Conservation (phyloP, 768 basidiomycete species). For the Tulasnella sp. region DNA sequence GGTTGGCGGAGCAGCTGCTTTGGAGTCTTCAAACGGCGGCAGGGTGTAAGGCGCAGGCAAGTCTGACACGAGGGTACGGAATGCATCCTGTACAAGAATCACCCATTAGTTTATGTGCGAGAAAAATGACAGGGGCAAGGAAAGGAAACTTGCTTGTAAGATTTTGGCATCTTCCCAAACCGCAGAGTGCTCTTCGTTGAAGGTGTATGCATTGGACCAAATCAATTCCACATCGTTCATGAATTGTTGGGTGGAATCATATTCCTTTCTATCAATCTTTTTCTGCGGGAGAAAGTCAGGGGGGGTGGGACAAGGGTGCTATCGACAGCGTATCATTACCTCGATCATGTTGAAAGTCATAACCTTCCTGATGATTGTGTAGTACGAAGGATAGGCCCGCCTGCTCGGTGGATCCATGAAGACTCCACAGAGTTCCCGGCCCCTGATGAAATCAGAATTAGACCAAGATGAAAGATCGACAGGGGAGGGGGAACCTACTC, state of each 20-base stretch:
- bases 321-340: conserved; percentile 43
- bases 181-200: conserved; percentile 79
- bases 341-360: conserved; percentile 74
- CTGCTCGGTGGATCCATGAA: conserved; percentile 83
- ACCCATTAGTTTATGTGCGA: conserved; percentile 26
- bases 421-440: conserved; percentile 64
- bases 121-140: not conserved
- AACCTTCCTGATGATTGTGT: conserved; percentile 71
- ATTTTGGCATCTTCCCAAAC: conserved; percentile 76
- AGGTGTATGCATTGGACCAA: conserved; percentile 81
- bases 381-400: conserved; percentile 75
- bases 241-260: conserved; percentile 62
- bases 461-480: not conserved
- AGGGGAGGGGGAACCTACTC: conserved; percentile 44
- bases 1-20: conserved; percentile 14
- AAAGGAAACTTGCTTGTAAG: conserved; percentile 51
- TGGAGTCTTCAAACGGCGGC: conserved; percentile 38
- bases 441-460: conserved; percentile 38
- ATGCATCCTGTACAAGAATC: conserved; percentile 53
- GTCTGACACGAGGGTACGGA: conserved; percentile 72
- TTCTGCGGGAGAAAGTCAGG: conserved; percentile 47
- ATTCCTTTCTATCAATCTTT: conserved; percentile 76
- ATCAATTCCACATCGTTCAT: conserved; percentile 85
- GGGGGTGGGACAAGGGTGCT: not conserved
- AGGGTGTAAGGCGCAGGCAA: conserved; percentile 64